Percentiles rank a stretch among this genome's conserved stretches.
Conservation (phyloP, 495 filamentous ascomycete species). For the Neurospora sp. region DNA sequence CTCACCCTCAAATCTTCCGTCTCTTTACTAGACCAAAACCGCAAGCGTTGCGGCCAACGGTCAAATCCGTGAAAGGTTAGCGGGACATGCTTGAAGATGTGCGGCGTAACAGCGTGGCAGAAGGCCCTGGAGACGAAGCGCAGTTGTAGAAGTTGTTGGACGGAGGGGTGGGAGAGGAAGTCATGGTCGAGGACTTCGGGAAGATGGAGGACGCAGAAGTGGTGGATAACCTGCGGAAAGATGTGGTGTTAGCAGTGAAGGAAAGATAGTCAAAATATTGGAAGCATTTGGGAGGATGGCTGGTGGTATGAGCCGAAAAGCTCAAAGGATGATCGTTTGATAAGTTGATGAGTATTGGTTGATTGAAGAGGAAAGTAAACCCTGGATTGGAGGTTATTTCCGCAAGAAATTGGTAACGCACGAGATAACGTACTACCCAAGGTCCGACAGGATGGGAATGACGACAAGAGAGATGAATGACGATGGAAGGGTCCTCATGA, state of each 20-base stretch:
- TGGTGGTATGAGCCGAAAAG: neutral
- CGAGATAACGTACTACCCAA: neutral
- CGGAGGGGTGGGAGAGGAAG: neutral
- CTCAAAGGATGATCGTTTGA: neutral
- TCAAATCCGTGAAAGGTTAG: neutral
- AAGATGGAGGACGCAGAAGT: neutral
- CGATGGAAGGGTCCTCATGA: neutral
- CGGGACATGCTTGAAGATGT: neutral
- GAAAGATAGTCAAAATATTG: neutral
- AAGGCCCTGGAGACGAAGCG: neutral
- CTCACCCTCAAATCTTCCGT: neutral
- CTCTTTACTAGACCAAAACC: neutral
- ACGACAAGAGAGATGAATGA: neutral
- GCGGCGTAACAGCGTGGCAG: neutral
- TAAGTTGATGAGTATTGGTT: neutral
- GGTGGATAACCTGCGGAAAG: neutral
- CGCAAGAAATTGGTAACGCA: neutral
- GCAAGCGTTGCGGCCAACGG: neutral
- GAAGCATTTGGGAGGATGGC: neutral
- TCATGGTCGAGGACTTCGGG: neutral
- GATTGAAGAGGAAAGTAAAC: conserved; percentile 13
- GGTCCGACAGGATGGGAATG: neutral
- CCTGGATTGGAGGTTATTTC: conserved; percentile 4
- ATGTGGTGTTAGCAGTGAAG: neutral
- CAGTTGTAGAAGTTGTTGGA: neutral